Evolutionary conservation across 2,329 filamentous ascomycete genomes (phyloP).

Genomic region (Xylaria sp.): DNA sequence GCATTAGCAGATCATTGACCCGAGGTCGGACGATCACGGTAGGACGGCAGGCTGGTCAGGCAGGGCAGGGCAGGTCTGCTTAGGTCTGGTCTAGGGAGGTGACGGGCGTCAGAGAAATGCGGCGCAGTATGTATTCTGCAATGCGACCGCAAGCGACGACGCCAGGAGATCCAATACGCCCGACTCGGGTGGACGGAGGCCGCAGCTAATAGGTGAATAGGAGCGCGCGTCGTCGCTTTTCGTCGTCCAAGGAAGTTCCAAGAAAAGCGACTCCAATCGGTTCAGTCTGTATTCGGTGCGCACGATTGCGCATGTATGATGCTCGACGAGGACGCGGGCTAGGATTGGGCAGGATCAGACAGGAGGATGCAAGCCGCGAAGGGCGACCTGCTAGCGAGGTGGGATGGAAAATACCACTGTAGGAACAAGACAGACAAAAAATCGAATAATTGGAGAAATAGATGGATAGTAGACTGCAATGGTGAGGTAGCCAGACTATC

Average conservation of each 20-base stretch:
- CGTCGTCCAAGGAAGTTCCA: neutral
- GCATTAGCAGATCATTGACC: slow-evolving; percentile 15
- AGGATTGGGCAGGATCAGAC: neutral
- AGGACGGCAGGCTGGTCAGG: slow-evolving; percentile 14
- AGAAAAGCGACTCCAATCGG: neutral
- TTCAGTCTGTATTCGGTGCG: slow-evolving; percentile 1
- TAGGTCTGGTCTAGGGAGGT: neutral
- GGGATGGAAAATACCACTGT: neutral
- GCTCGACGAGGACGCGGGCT: neutral
- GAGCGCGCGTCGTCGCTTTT: neutral
- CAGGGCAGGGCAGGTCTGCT: neutral
- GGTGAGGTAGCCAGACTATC: neutral
- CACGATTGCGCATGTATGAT: neutral
- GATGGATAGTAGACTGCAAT: neutral
- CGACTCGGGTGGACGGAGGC: neutral
- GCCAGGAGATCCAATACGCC: neutral
- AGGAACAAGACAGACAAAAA: neutral
- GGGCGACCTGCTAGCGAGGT: neutral
- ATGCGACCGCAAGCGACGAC: slow-evolving; percentile 6
- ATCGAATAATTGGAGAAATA: neutral
- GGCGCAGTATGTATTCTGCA: neutral
- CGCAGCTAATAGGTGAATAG: neutral
- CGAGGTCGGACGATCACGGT: slow-evolving; percentile 21
- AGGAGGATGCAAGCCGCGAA: neutral
- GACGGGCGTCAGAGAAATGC: slow-evolving; percentile 18